These are phyloP conservation scores for Hypoxylon sp. DNA, from an alignment of 2,329 filamentous ascomycete genomes.

Conservation along the genomic window DNA sequence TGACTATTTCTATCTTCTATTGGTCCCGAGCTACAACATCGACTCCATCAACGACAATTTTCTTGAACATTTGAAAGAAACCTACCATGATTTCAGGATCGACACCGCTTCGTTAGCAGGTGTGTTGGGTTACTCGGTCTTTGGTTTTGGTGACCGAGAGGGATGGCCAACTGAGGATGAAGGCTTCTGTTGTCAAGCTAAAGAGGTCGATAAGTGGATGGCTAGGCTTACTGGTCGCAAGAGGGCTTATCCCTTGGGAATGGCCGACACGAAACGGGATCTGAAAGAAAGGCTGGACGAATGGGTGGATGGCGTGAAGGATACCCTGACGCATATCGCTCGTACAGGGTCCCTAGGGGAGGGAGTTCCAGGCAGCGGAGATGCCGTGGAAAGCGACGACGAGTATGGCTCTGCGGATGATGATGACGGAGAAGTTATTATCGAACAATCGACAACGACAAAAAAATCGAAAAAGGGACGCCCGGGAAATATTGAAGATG, in stretches of 20 bases:
- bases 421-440: slow-evolving; percentile 64
- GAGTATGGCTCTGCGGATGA: slow-evolving; percentile 75
- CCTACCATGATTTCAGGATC: slow-evolving; percentile 96
- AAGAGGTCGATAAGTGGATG: slow-evolving; percentile 95
- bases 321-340: slow-evolving; percentile 76
- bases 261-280: slow-evolving; percentile 88
- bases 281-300: slow-evolving; percentile 76
- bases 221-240: slow-evolving; percentile 91
- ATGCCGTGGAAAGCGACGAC: slow-evolving; percentile 86
- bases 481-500: slow-evolving; percentile 74
- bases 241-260: slow-evolving; percentile 88
- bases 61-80: slow-evolving; percentile 88
- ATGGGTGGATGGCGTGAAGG: slow-evolving; percentile 82
- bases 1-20: slow-evolving; percentile 84
- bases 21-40: slow-evolving; percentile 95
- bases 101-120: slow-evolving; percentile 86
- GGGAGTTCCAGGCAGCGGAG: slow-evolving; percentile 83
- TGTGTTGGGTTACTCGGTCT: slow-evolving; percentile 90
- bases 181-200: slow-evolving; percentile 94
- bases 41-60: slow-evolving; percentile 92
- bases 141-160: slow-evolving; percentile 92
- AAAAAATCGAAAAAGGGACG: slow-evolving; percentile 61
- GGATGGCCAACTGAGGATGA: slow-evolving; percentile 93
- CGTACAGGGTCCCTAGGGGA: slow-evolving; percentile 72
- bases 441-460: slow-evolving; percentile 64